Base-by-base conservation (phyloP, 805 yeast species). In the Maudiozyma serrabonitensis region DNA sequence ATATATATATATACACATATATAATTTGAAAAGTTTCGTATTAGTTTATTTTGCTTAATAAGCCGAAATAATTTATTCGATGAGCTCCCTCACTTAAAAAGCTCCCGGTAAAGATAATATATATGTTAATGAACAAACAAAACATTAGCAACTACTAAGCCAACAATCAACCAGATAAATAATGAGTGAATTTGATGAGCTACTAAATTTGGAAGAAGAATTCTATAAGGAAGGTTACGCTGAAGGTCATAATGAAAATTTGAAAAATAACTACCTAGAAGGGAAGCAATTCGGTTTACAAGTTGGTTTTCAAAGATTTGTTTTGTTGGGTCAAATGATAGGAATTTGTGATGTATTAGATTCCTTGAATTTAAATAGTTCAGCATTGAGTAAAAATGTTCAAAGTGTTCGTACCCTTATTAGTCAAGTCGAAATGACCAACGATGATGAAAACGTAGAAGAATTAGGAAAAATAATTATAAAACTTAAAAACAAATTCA, bases 271-370 rank as follows among this genome's bases (percentile, higher is more conserved):
- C 45, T 72, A 67, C 46, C 54, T 72, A 2, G 96, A 89, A 61
- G 97, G 96, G 1, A 84, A 82, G 59, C 88, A 87, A 59, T 82
- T 80, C 55, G 98, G 98, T 0, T 73, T 81, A 41, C 93, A 84
- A 60, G 81, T 85, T 0, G 88, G 87, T 0, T 84, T 80, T 57
- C 93, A 84, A 63, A 67, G 86, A 51, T 82, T 78, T 57, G 55
- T 87, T 2, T 61, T 86, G 0, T 61, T 89, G 1, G 97, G 97
- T 0, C 81, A 85, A 49, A 71, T 84, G 39, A 62, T 73, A 49
- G 81, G 84, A 16, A 57, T 82, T 40, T 61, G 76, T 19, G 64
- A 67, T 15, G 60, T 66, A 7, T 67, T 81, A 73, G 64, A 72
- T 66, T 28, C 50, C 1, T 55, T 49, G 9, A 32, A 52, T 2